phyloP scores from a whole-genome alignment of 805 yeast species.

The Saccharomycopsis sp. region DNA sequence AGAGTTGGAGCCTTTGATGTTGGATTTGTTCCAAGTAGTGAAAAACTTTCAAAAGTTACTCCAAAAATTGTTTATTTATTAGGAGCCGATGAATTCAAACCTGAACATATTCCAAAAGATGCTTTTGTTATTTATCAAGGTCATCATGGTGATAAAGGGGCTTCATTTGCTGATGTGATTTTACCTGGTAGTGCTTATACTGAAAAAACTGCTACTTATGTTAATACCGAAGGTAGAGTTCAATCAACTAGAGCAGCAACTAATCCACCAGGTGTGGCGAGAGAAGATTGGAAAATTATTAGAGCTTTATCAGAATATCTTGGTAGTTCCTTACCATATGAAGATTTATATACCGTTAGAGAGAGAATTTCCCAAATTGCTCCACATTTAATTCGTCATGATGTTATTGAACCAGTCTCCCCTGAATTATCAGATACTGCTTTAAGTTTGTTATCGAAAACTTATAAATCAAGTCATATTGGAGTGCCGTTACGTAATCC shows the following conservation, averaged over 20 bases:
- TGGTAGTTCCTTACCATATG: slow-evolving; percentile 63
- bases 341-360: slow-evolving; percentile 58
- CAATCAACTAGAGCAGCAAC: slow-evolving; percentile 81
- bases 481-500: slow-evolving; percentile 54
- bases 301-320: slow-evolving; percentile 76
- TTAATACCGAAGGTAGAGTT: slow-evolving; percentile 84
- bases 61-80: slow-evolving; percentile 73
- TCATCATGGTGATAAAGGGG: slow-evolving; percentile 86
- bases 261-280: slow-evolving; percentile 79
- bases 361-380: slow-evolving; percentile 65
- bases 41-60: slow-evolving; percentile 33
- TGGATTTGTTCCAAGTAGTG: slow-evolving; percentile 50
- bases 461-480: slow-evolving; percentile 26
- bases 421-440: slow-evolving; percentile 48
- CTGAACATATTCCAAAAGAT: slow-evolving; percentile 64
- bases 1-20: slow-evolving; percentile 79
- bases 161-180: slow-evolving; percentile 78
- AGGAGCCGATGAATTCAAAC: slow-evolving; percentile 74
- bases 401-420: slow-evolving; percentile 60
- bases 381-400: slow-evolving; percentile 71
- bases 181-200: slow-evolving; percentile 86
- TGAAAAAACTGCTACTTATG: slow-evolving; percentile 75
- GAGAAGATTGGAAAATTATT: slow-evolving; percentile 86
- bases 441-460: slow-evolving; percentile 31
- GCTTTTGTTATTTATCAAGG: slow-evolving; percentile 87